Base-by-base conservation (phyloP, 345 rosid genomes). In the Salix dunnii region DNA sequence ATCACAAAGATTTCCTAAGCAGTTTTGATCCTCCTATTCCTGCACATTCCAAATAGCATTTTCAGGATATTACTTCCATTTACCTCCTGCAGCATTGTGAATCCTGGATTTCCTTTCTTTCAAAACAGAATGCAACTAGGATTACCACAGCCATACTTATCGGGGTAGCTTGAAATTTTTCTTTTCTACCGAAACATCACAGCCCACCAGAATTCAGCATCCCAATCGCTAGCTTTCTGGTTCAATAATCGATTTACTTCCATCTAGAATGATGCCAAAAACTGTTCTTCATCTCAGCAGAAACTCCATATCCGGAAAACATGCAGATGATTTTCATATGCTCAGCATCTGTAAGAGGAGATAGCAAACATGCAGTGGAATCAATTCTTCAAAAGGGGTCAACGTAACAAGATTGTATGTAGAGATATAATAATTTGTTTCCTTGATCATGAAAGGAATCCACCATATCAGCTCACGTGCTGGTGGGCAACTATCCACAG, bases 351-450 rank as follows among this genome's bases (percentile, higher is more conserved):
- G 67, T 90, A 23, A 86, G 83, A 81, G 94, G 89, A 28, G 90
- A 90, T 82, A 12, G 48, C 89, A 84, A 33, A 87, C 89, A 13
- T 88, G 81, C 78, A 86, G 82, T 16, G 84, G 82, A 25, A 80
- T 87, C n/a, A 76, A 86, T 49, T 66, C 84, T 6, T 79, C 43
- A 21, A 75, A 76, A 21, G 94, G 90, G 51, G 43, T 86, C 31
- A 89, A 90, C 16, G 91, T 90, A 13, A 79, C 78, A 1, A 55
- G 76, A 30, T 77, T 90, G 66, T 90, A 88, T 72, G 88, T 90
- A 20, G 75, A 81, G 66, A 9, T 88, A 82, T 76, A 84, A 27
- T 86, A 84, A 43, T 43, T 0, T 2, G 48, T 0, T 43, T 4
- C 3, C 2, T 43, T 43, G 48, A 12, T 43, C 48, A 12, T 43